Base-by-base conservation (phyloP, 2,329 filamentous ascomycete species). In the Nothophoma quercina region DNA sequence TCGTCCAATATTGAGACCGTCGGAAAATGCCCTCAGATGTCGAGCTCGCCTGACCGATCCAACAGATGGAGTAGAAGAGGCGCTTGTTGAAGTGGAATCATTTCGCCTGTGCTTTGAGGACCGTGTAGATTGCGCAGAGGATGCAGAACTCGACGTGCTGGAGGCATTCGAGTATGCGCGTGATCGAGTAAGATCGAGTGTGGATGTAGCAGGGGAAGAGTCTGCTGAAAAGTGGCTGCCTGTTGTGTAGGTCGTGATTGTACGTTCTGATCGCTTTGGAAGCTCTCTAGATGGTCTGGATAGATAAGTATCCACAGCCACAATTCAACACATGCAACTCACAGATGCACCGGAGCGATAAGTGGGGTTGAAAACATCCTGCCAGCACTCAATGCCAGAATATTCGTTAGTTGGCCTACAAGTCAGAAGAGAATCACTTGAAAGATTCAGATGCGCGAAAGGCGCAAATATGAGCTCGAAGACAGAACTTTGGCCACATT, bases 201-300 rank as follows among this genome's bases (percentile, higher is more conserved):
- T 39, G 7, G 51, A 55, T 15, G 51, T 55, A 16, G 51, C 51
- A 29, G 51, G 51, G 19, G 51, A 55, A 6, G 51, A 55, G 21
- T 55, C 44, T 8, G 51, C 51, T 28, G 51, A 55, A 19, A 55
- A 55, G 19, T 55, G 51, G 25, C 51, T 55, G 23, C 51, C 44
- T 8, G 51, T 45, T 21, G 46, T 15, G 35, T 55, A 50, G 13
- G 35, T 33, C 8, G 30, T 42, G 10, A 9, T 9, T n/a, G 29
- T 39, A 15, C n/a, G 19, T 10, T 34, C 23, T 21, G 42, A 15
- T 21, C n/a, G 16, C 19, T 15, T 42, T 18, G 34, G n/a, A n/a
- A 25, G 1, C 4, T 40, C 9, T 18, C 22, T 7, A 3, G 2
- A 2, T 21, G 28, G 8, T 23, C 15, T 18, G 35, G 26, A 21